Evolutionary conservation across 1,139 yeast genomes (phyloP), one percentile per base, ranked within the genome.

Genomic region (Meyerozyma carpophila): DNA sequence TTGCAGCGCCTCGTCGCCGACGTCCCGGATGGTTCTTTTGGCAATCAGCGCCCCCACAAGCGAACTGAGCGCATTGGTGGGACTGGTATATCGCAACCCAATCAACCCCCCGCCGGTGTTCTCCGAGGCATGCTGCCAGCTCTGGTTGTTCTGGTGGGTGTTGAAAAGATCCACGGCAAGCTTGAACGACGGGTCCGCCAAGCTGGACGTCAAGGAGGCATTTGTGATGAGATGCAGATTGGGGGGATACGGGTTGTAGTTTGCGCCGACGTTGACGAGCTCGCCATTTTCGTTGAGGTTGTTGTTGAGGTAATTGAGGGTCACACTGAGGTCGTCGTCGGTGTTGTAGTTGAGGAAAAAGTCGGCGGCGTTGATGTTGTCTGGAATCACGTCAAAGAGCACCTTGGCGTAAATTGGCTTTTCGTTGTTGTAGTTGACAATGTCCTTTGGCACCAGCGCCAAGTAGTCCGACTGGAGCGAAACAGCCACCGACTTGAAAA

Each of bases 241-340:
- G 16, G 77, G 77, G 50, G 69, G 70, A 55, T 72, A 73, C 8
- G 78, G 78, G 46, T 66, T 68, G 51, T 73, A 73, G 51, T 67
- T 61, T 27, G 71, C 76, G 8, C 73, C 73, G 34, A 70, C 54
- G 42, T 66, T 59, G 41, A 72, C 71, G 41, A 59, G 50, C 52
- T 73, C 78, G 8, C 71, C 77, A 51, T 73, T 72, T 41, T 65
- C 65, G 52, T 70, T 67, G 56, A 72, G 69, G 55, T 72, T 72
- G 51, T 68, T 68, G 56, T 72, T 71, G 48, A 65, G 54, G 51
- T 73, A 71, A 49, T 68, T 64, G 50, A 72, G 61, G 41, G 61
- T 61, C 38, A 73, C 61, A 48, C 66, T 70, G 53, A 72, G 58
- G 43, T 64, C 58, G 44, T 70, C 75, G 43, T 71, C 74, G 45